These are phyloP conservation scores for Tilletia caries DNA, from an alignment of 1,284 basidiomycete genomes.

Conservation along the genomic window DNA sequence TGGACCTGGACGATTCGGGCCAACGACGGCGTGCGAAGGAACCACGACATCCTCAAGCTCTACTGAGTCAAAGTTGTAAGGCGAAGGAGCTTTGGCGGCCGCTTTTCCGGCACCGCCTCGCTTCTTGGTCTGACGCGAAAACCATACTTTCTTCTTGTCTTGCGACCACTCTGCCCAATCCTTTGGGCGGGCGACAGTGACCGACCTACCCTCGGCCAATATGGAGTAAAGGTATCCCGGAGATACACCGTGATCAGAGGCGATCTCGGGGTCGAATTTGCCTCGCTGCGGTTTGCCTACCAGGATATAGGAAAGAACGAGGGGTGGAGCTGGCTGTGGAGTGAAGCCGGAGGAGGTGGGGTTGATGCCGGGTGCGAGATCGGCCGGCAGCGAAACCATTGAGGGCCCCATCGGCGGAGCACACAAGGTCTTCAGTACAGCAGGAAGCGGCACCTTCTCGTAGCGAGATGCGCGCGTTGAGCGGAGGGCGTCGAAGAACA, in stretches of 20 bases:
- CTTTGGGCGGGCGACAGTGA: slow-evolving; percentile 54
- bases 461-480: not conserved
- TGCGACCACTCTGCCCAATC: slow-evolving; percentile 29
- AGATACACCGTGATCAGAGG: slow-evolving; percentile 66
- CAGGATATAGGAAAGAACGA: slow-evolving; percentile 63
- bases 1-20: slow-evolving; percentile 17
- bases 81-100: slow-evolving; percentile 1
- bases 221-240: slow-evolving; percentile 59
- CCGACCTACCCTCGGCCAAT: slow-evolving; percentile 56
- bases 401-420: slow-evolving; percentile 26
- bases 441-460: not conserved
- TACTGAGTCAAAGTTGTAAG: not conserved
- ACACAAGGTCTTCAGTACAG: slow-evolving; percentile 12
- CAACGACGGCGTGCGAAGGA: not conserved
- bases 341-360: too few relatives aligned
- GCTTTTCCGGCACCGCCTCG: slow-evolving; percentile 56
- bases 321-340: slow-evolving; percentile 17
- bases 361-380: too few relatives aligned
- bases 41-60: not conserved
- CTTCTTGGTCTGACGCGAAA: slow-evolving; percentile 61
- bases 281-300: slow-evolving; percentile 75
- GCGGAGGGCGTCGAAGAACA: not conserved
- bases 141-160: slow-evolving; percentile 31
- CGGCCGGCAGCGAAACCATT: slow-evolving; percentile 14
- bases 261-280: slow-evolving; percentile 75